A percentile compares a stretch with the other conserved stretches of the same genome.
These are phyloP conservation scores for Cutaneotrichosporon cavernicola DNA, from an alignment of 1,284 basidiomycete species.

Conservation along the genomic window DNA sequence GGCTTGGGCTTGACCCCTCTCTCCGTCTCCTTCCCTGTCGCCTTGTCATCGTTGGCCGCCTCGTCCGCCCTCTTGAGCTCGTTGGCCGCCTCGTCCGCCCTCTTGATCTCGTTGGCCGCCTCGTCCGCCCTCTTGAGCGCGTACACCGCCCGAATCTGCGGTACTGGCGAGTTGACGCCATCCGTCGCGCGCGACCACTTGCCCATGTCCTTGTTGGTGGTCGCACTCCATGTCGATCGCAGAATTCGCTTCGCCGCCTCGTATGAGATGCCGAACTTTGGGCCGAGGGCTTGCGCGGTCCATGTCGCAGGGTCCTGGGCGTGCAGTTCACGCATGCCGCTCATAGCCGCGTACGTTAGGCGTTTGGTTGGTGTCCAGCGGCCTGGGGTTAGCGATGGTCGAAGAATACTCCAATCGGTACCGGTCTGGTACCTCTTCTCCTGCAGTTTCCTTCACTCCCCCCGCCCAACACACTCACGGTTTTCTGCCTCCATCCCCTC, in stretches of 20 bases:
- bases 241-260: conserved; percentile 84
- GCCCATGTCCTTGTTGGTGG: conserved; percentile 56
- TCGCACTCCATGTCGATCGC: conserved; percentile 13
- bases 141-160: conserved; percentile 33
- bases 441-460: no score
- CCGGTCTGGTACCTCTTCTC: no score
- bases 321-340: conserved; percentile 72
- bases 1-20: no score
- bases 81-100: no score
- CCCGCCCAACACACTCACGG: background rate
- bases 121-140: conserved; percentile 12
- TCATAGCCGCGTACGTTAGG: conserved; percentile 87
- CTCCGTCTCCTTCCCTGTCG: conserved; percentile 8
- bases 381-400: background rate
- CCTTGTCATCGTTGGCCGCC: no score
- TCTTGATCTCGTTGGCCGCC: no score
- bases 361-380: conserved; percentile 79
- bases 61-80: no score
- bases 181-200: conserved; percentile 57
- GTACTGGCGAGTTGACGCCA: conserved; percentile 36
- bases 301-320: conserved; percentile 67
- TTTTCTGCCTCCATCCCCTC: background rate
- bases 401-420: no score
- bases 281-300: conserved; percentile 68
- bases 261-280: conserved; percentile 76